These are phyloP conservation scores for Monosporozyma aerobia DNA, from an alignment of 805 yeast genomes.

Conservation along the genomic window DNA sequence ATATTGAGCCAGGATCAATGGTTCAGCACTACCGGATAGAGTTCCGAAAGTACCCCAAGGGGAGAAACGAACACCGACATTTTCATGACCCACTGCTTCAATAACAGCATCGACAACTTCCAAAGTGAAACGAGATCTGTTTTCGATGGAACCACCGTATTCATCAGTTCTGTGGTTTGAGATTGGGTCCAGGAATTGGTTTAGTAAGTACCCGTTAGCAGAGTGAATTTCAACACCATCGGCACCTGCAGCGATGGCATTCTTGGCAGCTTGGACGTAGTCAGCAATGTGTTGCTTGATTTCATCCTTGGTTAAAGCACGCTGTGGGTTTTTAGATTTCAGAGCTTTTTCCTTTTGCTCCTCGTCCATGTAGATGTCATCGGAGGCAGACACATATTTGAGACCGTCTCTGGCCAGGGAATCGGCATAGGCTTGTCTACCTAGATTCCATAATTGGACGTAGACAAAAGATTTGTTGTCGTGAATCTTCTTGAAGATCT, in stretches of 20 bases:
- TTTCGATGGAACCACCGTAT: slow-evolving; percentile 44
- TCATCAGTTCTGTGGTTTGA: slow-evolving; percentile 41
- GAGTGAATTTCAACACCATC: slow-evolving; percentile 60
- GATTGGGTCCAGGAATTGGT: slow-evolving; percentile 42
- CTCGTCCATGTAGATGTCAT: slow-evolving; percentile 28
- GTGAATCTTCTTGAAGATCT: slow-evolving; percentile 41
- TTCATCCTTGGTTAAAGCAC: slow-evolving; percentile 22
- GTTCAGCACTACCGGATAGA: slow-evolving; percentile 27
- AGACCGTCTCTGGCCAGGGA: slow-evolving; percentile 29
- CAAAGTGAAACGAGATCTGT: slow-evolving; percentile 35
- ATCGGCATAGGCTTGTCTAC: slow-evolving; percentile 34
- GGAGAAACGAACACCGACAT: slow-evolving; percentile 38
- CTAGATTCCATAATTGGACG: slow-evolving; percentile 46
- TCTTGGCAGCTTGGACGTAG: slow-evolving; percentile 37
- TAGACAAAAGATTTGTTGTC: slow-evolving; percentile 37
- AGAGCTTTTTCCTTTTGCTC: slow-evolving; percentile 24
- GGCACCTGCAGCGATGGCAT: slow-evolving; percentile 27
- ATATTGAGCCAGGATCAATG: slow-evolving; percentile 29
- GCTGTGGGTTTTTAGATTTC: slow-evolving; percentile 25
- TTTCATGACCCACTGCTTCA: slow-evolving; percentile 43
- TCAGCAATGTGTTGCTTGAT: slow-evolving; percentile 33
- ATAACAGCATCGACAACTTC: slow-evolving; percentile 43
- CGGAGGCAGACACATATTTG: slow-evolving; percentile 35
- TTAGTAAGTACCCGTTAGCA: slow-evolving; percentile 57
- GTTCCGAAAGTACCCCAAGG: slow-evolving; percentile 35